phyloP scores from a whole-genome alignment of 768 basidiomycete genomes.

The Tephrocybe sp. region DNA sequence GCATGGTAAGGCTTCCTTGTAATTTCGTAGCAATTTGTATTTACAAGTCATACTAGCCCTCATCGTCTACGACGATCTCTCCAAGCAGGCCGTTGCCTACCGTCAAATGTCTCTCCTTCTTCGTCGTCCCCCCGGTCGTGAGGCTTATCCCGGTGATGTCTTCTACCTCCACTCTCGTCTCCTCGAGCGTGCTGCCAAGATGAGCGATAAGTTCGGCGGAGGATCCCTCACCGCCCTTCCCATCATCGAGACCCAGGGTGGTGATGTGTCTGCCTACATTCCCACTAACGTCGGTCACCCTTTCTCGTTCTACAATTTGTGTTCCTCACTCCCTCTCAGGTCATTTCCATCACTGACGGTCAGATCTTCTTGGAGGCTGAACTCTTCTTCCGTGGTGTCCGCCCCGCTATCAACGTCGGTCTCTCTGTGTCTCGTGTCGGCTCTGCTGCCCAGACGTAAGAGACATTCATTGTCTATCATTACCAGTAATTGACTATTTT shows the following conservation, averaged over 20 bases:
- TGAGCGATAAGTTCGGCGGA: constrained; percentile 98
- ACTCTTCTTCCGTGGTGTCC: constrained; percentile 99
- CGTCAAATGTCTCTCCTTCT: constrained; percentile 99
- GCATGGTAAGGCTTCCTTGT: constrained; percentile 63
- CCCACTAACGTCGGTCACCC: constrained; percentile 71
- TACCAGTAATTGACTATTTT: constrained; percentile 1
- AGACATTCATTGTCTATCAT: constrained; percentile 7
- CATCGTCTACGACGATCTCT: constrained; percentile 99
- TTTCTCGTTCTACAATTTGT: constrained; percentile 1
- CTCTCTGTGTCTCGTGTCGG: constrained; percentile 99
- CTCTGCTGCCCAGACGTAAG: constrained; percentile 98
- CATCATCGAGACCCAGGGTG: constrained; percentile 99
- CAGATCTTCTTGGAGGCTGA: constrained; percentile 99
- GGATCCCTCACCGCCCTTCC: constrained; percentile 98
- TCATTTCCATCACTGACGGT: constrained; percentile 99
- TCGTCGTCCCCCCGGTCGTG: constrained; percentile 99
- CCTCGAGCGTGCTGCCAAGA: constrained; percentile 99
- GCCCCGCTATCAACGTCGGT: constrained; percentile 99
- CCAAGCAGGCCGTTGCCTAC: constrained; percentile 99
- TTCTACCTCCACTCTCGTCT: constrained; percentile 99
- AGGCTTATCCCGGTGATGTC: constrained; percentile 99
- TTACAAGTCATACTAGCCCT: constrained; percentile 50
- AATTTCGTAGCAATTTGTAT: constrained; percentile 6
- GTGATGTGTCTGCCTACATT: constrained; percentile 99
- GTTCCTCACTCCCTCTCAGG: constrained; percentile 42